phyloP scores from a whole-genome alignment of 352 stramenopile species.

The Elongisporangium prolatum region DNA sequence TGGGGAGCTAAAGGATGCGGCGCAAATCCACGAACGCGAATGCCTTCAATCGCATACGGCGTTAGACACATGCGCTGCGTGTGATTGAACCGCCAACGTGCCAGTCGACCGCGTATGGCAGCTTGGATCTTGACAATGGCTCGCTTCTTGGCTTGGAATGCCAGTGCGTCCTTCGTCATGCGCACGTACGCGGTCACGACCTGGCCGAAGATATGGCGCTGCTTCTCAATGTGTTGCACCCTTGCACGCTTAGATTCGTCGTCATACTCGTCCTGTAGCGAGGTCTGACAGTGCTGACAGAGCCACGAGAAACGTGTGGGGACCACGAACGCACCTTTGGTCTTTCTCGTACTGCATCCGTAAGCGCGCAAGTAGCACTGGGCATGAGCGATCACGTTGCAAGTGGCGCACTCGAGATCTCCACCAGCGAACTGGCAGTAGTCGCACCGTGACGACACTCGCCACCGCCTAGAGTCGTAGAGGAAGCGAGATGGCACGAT shows the following conservation, averaged over 20 bases:
- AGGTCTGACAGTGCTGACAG: conserved; percentile 40
- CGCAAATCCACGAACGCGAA: conserved; percentile 22
- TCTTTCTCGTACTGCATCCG: conserved; percentile 24
- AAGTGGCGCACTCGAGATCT: conserved; percentile 61
- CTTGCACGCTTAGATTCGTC: conserved; percentile 30
- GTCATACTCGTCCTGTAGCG: conserved; percentile 57
- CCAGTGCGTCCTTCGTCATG: conserved; percentile 54
- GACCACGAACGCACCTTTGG: conserved; percentile 50
- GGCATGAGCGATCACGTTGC: conserved; percentile 60
- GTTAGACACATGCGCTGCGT: conserved; percentile 53
- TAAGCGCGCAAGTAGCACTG: conserved; percentile 46
- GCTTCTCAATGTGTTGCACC: conserved; percentile 31
- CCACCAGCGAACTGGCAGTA: conserved; percentile 59
- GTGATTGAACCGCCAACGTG: conserved; percentile 38
- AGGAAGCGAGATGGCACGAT: conserved; percentile 40
- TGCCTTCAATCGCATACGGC: conserved; percentile 42
- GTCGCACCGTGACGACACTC: conserved; percentile 39
- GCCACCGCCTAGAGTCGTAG: conserved; percentile 36
- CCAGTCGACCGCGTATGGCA: conserved; percentile 37
- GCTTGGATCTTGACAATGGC: conserved; percentile 55
- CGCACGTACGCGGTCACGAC: conserved; percentile 59
- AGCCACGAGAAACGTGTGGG: conserved; percentile 55
- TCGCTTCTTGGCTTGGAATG: conserved; percentile 57
- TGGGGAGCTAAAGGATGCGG: not conserved
- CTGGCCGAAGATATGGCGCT: conserved; percentile 45